Conservation (phyloP, 768 basidiomycete genomes). For the Mrakia blollopis region DNA sequence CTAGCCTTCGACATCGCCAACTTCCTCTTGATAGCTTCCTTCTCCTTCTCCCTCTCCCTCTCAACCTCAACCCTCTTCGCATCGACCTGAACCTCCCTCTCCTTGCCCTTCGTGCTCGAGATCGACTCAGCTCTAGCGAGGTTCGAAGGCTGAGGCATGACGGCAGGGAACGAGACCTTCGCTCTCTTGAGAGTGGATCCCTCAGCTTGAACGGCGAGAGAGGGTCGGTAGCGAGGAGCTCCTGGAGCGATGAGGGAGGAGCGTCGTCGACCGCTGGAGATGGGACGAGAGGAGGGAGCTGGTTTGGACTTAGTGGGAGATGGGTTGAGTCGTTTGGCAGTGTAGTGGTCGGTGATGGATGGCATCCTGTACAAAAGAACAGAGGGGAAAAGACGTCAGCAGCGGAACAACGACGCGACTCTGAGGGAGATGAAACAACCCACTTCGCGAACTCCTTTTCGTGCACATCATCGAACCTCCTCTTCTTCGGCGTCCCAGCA, state of each 20-base stretch:
- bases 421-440: neutral
- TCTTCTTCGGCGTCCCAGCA: constrained; percentile 9
- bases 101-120: neutral
- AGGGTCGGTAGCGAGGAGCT: neutral
- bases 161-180: neutral
- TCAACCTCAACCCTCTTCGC: neutral
- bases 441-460: constrained; percentile 33
- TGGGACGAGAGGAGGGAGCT: neutral
- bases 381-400: neutral
- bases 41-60: neutral
- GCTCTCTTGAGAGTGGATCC: neutral
- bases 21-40: constrained; percentile 9
- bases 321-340: constrained; percentile 1
- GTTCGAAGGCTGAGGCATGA: neutral
- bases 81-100: neutral
- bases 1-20: constrained; percentile 23
- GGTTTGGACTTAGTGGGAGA: neutral
- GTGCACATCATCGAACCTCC: constrained; percentile 29
- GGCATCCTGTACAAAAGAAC: constrained; percentile 3
- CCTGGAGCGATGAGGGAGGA: constrained; percentile 1
- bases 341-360: constrained; percentile 26
- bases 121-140: neutral
- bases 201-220: neutral
- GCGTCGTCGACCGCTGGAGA: neutral
- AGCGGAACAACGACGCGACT: neutral